Evolutionary conservation across 2,329 filamentous ascomycete species (phyloP).

Genomic region (Beauveria medogensis): DNA sequence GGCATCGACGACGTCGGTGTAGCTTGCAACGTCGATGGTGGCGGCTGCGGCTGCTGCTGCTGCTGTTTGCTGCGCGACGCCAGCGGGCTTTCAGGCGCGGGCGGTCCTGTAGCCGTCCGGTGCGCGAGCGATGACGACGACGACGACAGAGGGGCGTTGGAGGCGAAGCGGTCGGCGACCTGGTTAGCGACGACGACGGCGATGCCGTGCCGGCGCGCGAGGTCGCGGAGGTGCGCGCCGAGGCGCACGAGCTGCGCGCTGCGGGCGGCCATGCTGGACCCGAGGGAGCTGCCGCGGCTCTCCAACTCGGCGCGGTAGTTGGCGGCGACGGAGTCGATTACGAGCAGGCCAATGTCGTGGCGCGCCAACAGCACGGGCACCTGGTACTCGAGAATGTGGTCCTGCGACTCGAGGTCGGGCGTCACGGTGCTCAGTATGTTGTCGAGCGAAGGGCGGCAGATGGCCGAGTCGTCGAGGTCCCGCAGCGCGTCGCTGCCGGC

Average conservation of each 20-base stretch:
- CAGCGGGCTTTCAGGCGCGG: slow-evolving; percentile 36
- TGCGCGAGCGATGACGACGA: slow-evolving; percentile 21
- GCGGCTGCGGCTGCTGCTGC: slow-evolving; percentile 28
- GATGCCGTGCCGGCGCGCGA: slow-evolving; percentile 67
- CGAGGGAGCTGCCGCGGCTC: slow-evolving; percentile 27
- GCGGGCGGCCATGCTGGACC: slow-evolving; percentile 62
- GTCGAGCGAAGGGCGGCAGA: slow-evolving; percentile 54
- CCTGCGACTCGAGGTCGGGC: slow-evolving; percentile 86
- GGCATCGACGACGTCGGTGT: slow-evolving; percentile 34
- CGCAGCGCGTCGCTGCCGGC: slow-evolving; percentile 53
- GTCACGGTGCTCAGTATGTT: slow-evolving; percentile 73
- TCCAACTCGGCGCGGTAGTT: slow-evolving; percentile 94
- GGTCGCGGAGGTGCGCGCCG: slow-evolving; percentile 63
- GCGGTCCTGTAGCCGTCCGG: background rate
- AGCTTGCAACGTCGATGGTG: slow-evolving; percentile 22
- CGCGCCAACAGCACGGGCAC: slow-evolving; percentile 75
- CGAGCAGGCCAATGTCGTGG: slow-evolving; percentile 69
- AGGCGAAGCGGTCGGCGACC: slow-evolving; percentile 75
- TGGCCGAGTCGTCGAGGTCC: slow-evolving; percentile 20
- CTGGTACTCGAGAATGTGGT: slow-evolving; percentile 89
- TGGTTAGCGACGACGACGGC: slow-evolving; percentile 93
- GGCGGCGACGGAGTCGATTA: slow-evolving; percentile 87
- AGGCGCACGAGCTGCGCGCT: slow-evolving; percentile 69
- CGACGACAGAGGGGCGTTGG: slow-evolving; percentile 11
- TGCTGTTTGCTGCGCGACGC: slow-evolving; percentile 35